Evolutionary conservation across 306 rosid genomes (phyloP), one percentile per base, ranked within the genome.

Genomic region (Echinosophora koreensis): DNA sequence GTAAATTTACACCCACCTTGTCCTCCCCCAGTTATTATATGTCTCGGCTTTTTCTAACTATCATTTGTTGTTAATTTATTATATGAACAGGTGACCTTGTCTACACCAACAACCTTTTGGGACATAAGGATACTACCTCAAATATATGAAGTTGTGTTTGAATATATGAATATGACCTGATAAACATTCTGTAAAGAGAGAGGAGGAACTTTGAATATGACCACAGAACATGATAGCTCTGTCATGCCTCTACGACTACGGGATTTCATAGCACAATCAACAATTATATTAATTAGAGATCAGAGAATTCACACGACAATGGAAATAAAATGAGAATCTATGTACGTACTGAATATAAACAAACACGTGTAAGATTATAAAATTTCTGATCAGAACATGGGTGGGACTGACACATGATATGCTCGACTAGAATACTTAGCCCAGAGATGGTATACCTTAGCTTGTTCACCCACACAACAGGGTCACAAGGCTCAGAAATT

Each of bases 401-500:
- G 50, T 57, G 17, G 14, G 2, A 37, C 42, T 14, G 46, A 41
- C 66, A 78, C 55, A 37, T 37, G 52, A 63, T 60, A 28, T 49
- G 65, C 54, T 65, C 44, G 63, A 54, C 42, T 28, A 47, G 54
- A 72, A 41, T 79, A 65, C 39, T 69, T 39, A 13, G 74, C 64
- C 64, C 66, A 67, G 67, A 76, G 69, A 59, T 71, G 59, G 63
- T 68, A 66, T 89, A 95, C 98, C 98, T 92, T 79, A 92, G 86
- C 82, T 90, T 92, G 88, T 92, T 92, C 84, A 92, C 86, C 97
- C 98, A 94, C 77, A 90, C 89, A 84, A 92, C 93, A 54, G 97
- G 97, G 56, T 94, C 98, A 71, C 95, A 92, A 54, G 97, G 97
- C 86, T 92, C 97, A 64, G 97, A 87, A 86, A 94, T 87, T 82